Base-by-base conservation (phyloP, 75 land plant genomes). In the Cupressus sempervirens region DNA sequence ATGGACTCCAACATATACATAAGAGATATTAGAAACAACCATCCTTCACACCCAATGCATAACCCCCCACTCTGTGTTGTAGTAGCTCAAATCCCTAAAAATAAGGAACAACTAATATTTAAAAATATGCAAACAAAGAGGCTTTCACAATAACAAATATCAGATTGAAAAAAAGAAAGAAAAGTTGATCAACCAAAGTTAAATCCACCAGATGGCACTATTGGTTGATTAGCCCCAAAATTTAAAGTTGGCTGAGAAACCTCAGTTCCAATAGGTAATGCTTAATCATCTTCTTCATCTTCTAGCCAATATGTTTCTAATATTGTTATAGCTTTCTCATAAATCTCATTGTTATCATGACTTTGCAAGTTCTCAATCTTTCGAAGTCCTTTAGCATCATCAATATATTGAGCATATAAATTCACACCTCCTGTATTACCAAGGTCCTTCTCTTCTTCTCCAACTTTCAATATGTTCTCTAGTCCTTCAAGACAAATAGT, bases 291-390 rank as follows among this genome's bases (percentile, higher is more conserved):
- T n/a, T 70, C 35, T 10, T 70, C 13, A 70, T 70, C 93, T 48
- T 95, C 92, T 74, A 88, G 56, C 96, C 95, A 95, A 82, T 92
- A 95, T 14, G 93, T 92, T 76, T 95, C 93, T 36, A 95, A 88
- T 83, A 95, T 90, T 65, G 91, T 90, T 16, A 93, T 90, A 56
- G 93, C 96, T 87, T 91, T 91, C 81, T 84, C 93, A 76, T 90
- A 91, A 34, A 90, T 92, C 30, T 93, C 94, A 76, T 86, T 88
- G 81, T 95, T 95, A 82, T 92, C 92, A 85, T 95, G 92, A 72
- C 87, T 92, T 84, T 93, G 93, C 4, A 95, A 82, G 50, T 92
- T 92, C 87, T 95, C 93, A 50, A 95, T 93, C 84, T 95, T 93
- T 70, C 92, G 92, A 81, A 95, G 80, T 41, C 96, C 96, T 53